These are phyloP conservation scores for Russula olivacea DNA, from an alignment of 768 basidiomycete genomes.

Conservation along the genomic window DNA sequence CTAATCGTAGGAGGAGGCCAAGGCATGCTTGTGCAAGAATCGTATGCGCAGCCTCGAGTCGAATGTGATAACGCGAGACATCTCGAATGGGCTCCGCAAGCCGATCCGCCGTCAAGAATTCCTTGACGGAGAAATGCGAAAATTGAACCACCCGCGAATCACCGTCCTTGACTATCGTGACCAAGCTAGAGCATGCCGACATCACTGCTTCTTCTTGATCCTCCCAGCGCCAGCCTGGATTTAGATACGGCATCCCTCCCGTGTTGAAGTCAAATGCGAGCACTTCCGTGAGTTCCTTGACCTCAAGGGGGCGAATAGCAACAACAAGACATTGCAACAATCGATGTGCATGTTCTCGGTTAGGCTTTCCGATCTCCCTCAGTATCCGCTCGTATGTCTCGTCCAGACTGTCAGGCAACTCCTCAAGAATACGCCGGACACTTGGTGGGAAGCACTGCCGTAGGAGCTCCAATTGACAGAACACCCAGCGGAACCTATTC, in stretches of 20 bases:
- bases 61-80: not conserved
- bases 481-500: not conserved
- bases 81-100: not conserved
- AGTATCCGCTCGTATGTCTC: conserved; percentile 11
- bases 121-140: conserved; percentile 1
- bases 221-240: not conserved
- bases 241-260: not conserved
- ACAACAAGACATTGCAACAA: conserved; percentile 1
- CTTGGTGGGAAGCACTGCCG: not conserved
- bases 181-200: conserved; percentile 4
- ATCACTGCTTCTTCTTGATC: not conserved
- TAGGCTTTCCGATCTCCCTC: not conserved
- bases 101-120: not conserved
- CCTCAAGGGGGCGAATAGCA: conserved; percentile 1
- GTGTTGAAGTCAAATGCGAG: not conserved
- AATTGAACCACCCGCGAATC: not conserved
- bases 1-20: not conserved
- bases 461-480: not conserved
- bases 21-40: conserved; percentile 1
- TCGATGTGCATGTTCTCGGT: not conserved
- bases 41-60: not conserved
- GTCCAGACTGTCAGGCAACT: not conserved
- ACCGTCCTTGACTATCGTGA: not conserved
- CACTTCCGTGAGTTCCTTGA: not conserved
- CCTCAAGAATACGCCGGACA: not conserved